Conservation (phyloP, 306 rosid genomes). For the Fragaria iinumae region DNA sequence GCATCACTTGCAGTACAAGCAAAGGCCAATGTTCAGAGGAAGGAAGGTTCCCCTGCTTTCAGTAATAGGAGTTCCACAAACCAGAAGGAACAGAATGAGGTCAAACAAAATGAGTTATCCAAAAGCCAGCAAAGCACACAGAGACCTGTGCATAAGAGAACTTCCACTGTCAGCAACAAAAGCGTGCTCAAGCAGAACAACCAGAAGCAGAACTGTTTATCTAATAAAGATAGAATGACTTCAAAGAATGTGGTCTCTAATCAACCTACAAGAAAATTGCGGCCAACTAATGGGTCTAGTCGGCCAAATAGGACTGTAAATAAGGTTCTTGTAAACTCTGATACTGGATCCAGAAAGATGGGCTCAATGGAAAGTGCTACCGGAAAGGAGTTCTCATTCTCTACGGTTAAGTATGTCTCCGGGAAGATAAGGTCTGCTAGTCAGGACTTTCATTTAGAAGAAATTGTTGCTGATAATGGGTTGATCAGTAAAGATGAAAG, state of each 20-base stretch:
- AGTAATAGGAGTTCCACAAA: constrained; percentile 40
- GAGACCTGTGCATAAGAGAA: constrained; percentile 50
- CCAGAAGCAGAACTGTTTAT: constrained; percentile 72
- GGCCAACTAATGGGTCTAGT: constrained; percentile 36
- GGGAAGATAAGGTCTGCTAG: constrained; percentile 37
- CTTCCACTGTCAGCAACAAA: constrained; percentile 32
- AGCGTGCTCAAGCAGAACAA: constrained; percentile 64
- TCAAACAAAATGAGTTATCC: constrained; percentile 45
- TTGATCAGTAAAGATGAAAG: constrained; percentile 35
- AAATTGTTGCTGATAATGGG: constrained; percentile 33
- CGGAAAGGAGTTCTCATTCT: constrained; percentile 41
- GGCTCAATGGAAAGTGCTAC: constrained; percentile 36
- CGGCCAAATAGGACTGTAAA: constrained; percentile 41
- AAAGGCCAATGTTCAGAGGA: constrained; percentile 45
- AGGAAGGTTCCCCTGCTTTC: constrained; percentile 39
- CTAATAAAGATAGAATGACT: constrained; percentile 43
- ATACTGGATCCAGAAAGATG: constrained; percentile 41
- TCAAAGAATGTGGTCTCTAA: constrained; percentile 41
- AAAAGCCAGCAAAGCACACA: constrained; percentile 43
- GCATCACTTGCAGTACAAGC: constrained; percentile 44
- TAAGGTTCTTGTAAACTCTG: constrained; percentile 43
- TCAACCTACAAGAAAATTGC: constrained; percentile 38
- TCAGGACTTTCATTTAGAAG: constrained; percentile 35
- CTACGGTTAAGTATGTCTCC: constrained; percentile 33
- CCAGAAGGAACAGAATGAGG: constrained; percentile 47